Evolutionary conservation across 2,329 filamentous ascomycete species (phyloP).

Genomic region (Calonectria pseudoturangicola): DNA sequence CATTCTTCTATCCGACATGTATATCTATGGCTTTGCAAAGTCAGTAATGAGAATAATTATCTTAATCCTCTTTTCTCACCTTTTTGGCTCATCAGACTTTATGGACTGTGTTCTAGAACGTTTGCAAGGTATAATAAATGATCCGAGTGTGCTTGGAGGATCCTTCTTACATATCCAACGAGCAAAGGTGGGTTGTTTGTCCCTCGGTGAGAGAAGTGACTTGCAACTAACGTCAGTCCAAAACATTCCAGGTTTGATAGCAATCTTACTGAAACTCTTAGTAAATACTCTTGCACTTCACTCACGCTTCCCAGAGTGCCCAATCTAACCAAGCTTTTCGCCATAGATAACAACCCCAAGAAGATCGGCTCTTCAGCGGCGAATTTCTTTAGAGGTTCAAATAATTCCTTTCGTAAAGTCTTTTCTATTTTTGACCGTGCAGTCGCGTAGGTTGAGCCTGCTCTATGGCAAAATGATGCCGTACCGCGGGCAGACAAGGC

Average conservation of each 20-base stretch:
- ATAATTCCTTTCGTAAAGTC: too few species aligned
- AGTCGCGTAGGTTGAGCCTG: too few species aligned
- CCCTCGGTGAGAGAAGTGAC: background rate
- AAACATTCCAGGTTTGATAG: conserved; percentile 2
- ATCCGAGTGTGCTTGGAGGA: background rate
- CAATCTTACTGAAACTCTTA: background rate
- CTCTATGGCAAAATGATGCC: too few species aligned
- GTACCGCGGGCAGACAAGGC: too few species aligned
- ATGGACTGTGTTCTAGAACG: background rate
- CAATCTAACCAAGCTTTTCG: background rate
- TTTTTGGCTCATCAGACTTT: background rate
- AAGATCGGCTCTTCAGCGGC: background rate
- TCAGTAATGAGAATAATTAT: too few species aligned
- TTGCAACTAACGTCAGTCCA: background rate
- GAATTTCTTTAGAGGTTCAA: too few species aligned
- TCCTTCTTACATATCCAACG: background rate
- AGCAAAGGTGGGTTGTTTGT: background rate
- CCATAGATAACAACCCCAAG: background rate
- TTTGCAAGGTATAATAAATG: background rate
- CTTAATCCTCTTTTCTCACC: background rate
- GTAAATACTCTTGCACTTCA: background rate
- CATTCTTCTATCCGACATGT: too few species aligned
- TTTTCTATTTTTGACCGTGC: too few species aligned
- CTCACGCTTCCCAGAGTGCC: background rate
- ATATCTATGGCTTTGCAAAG: too few species aligned